Base-by-base conservation (phyloP, 2,329 filamentous ascomycete genomes). In the Ophiostoma ips region DNA sequence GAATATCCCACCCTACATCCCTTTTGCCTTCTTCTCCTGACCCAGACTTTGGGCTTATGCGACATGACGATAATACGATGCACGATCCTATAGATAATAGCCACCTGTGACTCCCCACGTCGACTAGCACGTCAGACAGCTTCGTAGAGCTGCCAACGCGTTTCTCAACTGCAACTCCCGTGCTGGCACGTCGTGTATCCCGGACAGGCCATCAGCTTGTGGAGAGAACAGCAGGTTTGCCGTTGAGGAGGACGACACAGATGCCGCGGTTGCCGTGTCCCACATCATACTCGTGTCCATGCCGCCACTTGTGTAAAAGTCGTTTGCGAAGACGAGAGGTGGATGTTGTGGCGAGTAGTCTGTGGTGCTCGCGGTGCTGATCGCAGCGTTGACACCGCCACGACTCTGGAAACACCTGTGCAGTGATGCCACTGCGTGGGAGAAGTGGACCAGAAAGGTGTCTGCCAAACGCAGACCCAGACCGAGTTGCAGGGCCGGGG, bases 391-490 rank as follows among this genome's bases (percentile, higher is more conserved):
- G 21, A 21, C 46, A 5, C 15, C 12, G 8, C 13, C 18, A 4
- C 38, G 10, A 30, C 38, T 3, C 19, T 37, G 10, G 24, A 50
- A 49, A 40, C 34, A 45, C 15, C 5, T 50, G 38, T 49, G 47
- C 24, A 48, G 24, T 16, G 18, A 9, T 15, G 40, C 45, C 12
- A 50, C 16, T 3, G 35, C 19, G 33, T 49, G 38, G 1, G 31
- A 21, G 16, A 68, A 62, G 30, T 63, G 60, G 30, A 56, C 57
- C 13, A 69, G 58, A 38, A 69, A 67, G 55, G 68, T 65, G 51
- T 68, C 65, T 5, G 63, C 66, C n/a, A 70, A 58, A 53, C 68
- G 65, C 30, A 69, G 60, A 3, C 66, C 67, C 18, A 70, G 59
- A 11, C 63, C 67, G 63, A 69, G 67, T 52, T 68, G 67, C 33